Percentiles rank a stretch among this genome's conserved stretches.
Conservation (phyloP, 2,329 filamentous ascomycete genomes). For the Biscogniauxia mediterranea region DNA sequence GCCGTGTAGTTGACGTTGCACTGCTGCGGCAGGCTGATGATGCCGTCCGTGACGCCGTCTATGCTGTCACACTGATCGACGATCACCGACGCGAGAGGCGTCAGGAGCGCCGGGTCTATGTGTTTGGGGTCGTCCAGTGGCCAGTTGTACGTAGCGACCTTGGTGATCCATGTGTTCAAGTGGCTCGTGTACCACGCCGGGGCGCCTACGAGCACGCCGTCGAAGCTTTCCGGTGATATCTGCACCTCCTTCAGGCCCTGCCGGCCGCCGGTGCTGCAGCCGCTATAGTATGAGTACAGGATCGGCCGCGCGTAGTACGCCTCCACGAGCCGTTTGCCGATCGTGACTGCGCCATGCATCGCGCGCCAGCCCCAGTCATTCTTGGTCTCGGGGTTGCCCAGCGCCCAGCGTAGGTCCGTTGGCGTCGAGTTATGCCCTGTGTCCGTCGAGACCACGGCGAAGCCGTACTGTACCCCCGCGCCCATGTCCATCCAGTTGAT, state of each 20-base stretch:
- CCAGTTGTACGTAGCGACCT: constrained; percentile 47
- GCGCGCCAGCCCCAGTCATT: constrained; percentile 40
- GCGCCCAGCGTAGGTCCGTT: constrained; percentile 37
- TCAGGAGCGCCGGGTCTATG: constrained; percentile 47
- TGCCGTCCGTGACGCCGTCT: constrained; percentile 49
- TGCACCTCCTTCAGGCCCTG: constrained; percentile 56
- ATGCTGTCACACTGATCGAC: constrained; percentile 49
- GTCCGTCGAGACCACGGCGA: constrained; percentile 42
- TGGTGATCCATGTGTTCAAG: constrained; percentile 42
- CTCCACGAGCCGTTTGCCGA: constrained; percentile 46
- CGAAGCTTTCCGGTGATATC: constrained; percentile 53
- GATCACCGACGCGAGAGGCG: constrained; percentile 37
- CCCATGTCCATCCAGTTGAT: constrained; percentile 37
- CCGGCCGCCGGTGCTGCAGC: constrained; percentile 58
- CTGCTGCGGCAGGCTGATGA: constrained; percentile 45
- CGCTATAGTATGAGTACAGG: constrained; percentile 52
- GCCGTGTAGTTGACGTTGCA: constrained; percentile 45
- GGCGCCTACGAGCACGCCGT: constrained; percentile 52
- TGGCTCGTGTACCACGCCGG: constrained; percentile 51
- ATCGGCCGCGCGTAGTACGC: constrained; percentile 45
- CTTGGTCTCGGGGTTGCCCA: constrained; percentile 34
- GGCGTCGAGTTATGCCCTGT: constrained; percentile 40
- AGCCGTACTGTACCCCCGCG: constrained; percentile 36
- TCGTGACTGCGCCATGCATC: constrained; percentile 47
- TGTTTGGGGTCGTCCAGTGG: constrained; percentile 43